These are phyloP conservation scores for Neltuma alba DNA, from an alignment of 306 rosid genomes.

Conservation along the genomic window DNA sequence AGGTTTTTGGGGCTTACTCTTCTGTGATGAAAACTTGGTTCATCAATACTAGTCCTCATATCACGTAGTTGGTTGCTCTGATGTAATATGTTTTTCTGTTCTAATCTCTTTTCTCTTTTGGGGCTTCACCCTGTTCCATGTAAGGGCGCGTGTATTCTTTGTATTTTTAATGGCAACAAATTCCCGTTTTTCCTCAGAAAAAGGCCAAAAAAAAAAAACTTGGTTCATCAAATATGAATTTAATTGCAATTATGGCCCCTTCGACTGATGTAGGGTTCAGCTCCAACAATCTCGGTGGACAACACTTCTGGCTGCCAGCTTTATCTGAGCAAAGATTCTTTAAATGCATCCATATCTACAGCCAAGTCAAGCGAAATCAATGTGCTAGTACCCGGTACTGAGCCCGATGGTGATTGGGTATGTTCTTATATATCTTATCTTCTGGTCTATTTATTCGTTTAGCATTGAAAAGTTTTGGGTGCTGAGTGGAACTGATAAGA, in stretches of 20 bases:
- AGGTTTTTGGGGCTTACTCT: not conserved
- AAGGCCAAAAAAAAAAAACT: too few relatives aligned
- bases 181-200: too few relatives aligned
- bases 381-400: constrained; percentile 78
- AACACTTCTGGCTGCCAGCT: constrained; percentile 89
- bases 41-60: too few relatives aligned
- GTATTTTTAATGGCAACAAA: too few relatives aligned
- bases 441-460: not conserved
- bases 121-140: too few relatives aligned
- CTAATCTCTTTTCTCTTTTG: too few relatives aligned
- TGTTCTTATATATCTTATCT: constrained; percentile 37
- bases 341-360: constrained; percentile 77
- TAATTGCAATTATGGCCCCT: constrained; percentile 19
- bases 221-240: constrained; percentile 16
- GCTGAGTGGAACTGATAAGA: not conserved
- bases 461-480: constrained; percentile 8
- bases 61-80: too few relatives aligned
- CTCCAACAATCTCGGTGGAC: constrained; percentile 93
- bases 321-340: constrained; percentile 84
- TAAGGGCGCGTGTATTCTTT: too few relatives aligned
- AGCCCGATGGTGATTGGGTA: constrained; percentile 91
- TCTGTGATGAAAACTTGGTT: constrained; percentile 10
- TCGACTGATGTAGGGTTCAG: constrained; percentile 66
- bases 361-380: constrained; percentile 98
- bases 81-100: too few relatives aligned